A percentile compares a stretch with the other conserved stretches of the same genome.
Conservation (phyloP, 2,329 filamentous ascomycete genomes). For the Calycina herbarum region DNA sequence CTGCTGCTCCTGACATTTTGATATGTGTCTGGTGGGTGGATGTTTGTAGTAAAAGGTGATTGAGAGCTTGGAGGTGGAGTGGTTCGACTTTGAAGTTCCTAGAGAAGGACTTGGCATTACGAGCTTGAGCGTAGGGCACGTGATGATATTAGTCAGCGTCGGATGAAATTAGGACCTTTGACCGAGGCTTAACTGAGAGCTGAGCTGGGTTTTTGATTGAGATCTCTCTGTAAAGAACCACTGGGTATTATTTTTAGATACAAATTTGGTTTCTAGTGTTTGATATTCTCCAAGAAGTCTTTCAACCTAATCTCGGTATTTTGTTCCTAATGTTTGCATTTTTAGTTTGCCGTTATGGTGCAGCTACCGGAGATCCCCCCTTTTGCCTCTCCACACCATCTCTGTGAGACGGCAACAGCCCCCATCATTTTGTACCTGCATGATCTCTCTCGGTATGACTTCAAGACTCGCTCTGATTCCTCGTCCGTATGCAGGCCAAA, state of each 20-base stretch:
- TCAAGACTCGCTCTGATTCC: not conserved
- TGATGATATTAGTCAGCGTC: not conserved
- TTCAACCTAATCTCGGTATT: too few species aligned
- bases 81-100: conserved; percentile 23
- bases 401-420: not conserved
- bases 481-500: not conserved
- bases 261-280: too few species aligned
- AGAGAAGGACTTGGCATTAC: conserved; percentile 3
- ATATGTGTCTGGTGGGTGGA: conserved; percentile 14
- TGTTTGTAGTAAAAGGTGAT: conserved; percentile 9
- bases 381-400: not conserved
- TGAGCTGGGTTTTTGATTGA: too few species aligned
- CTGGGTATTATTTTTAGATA: too few species aligned
- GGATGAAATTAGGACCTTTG: too few species aligned
- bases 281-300: too few species aligned
- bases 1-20: conserved; percentile 37
- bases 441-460: conserved; percentile 7
- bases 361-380: too few species aligned
- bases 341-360: too few species aligned
- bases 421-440: conserved; percentile 12
- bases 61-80: conserved; percentile 14
- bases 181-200: too few species aligned
- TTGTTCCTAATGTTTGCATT: too few species aligned
- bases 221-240: too few species aligned
- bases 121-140: not conserved